Evolutionary conservation across 208 protist species (phyloP).

Genomic region (Dictyostelium gargantuum): DNA sequence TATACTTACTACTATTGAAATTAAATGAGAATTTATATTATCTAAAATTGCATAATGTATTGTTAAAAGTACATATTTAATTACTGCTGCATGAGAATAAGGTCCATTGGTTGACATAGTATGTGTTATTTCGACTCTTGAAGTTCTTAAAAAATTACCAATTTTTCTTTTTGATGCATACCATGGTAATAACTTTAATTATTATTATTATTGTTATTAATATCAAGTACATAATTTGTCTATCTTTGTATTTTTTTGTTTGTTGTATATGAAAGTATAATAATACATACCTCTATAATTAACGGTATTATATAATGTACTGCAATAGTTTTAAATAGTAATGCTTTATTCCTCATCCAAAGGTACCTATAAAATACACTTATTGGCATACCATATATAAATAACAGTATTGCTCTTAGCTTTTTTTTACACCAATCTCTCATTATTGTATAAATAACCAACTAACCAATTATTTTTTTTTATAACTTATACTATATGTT

Average conservation of each 20-base stretch:
- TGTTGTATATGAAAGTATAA: neutral
- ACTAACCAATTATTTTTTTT: too few species aligned
- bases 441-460: too few species aligned
- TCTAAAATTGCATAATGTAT: constrained; percentile 58
- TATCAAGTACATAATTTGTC: too few species aligned
- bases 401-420: neutral
- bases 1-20: constrained; percentile 63
- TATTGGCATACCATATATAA: constrained; percentile 67
- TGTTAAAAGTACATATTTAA: constrained; percentile 64
- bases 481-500: too few species aligned
- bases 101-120: constrained; percentile 49
- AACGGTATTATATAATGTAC: constrained; percentile 75
- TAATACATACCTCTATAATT: constrained; percentile 58
- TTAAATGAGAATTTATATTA: constrained; percentile 62
- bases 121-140: constrained; percentile 71
- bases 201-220: too few species aligned
- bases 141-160: constrained; percentile 52
- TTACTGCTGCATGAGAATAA: constrained; percentile 15
- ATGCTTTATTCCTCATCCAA: constrained; percentile 60
- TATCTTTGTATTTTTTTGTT: neutral
- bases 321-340: constrained; percentile 60
- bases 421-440: neutral
- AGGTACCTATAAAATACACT: constrained; percentile 71
- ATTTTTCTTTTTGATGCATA: constrained; percentile 73
- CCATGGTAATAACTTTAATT: constrained; percentile 56